These are phyloP conservation scores for Solanum hybrid DNA, from an alignment of 305 asterid species.

Conservation along the genomic window DNA sequence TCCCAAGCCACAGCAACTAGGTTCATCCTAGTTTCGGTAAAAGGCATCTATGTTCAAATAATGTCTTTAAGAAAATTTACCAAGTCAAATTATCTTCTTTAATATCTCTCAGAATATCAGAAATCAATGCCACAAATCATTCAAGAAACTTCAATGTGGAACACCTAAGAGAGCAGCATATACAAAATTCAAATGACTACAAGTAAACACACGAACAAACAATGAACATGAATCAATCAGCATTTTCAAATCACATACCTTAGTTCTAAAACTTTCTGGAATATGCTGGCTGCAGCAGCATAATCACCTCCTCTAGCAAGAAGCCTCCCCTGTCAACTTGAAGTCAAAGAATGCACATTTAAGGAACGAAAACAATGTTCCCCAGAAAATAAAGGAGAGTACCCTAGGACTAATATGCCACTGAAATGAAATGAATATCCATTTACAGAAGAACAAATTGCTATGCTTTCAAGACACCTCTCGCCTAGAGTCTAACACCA, in stretches of 20 bases:
- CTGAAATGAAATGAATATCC: not conserved
- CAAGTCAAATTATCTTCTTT: not conserved
- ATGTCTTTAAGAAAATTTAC: not conserved
- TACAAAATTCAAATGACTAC: not conserved
- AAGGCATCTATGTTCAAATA: not conserved
- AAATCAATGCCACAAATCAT: not conserved
- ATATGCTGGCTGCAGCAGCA: constrained; percentile 74
- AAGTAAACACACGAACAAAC: not conserved
- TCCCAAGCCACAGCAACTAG: not conserved
- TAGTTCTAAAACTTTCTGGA: constrained; percentile 62
- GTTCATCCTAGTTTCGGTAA: not conserved
- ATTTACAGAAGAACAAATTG: not conserved
- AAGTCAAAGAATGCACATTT: constrained; percentile 60
- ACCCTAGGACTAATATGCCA: not conserved
- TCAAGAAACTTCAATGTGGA: not conserved
- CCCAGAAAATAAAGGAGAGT: constrained; percentile 1
- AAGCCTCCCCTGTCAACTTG: constrained; percentile 99
- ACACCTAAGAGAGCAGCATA: not conserved
- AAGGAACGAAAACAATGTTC: constrained; percentile 13
- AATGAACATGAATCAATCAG: constrained; percentile 10
- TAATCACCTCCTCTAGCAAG: constrained; percentile 88
- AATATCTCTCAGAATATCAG: not conserved
- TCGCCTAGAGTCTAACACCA: not conserved
- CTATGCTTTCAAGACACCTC: not conserved
- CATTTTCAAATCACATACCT: constrained; percentile 48